Conservation (phyloP, 768 basidiomycete genomes). For the Asterophora lycoperdoides region DNA sequence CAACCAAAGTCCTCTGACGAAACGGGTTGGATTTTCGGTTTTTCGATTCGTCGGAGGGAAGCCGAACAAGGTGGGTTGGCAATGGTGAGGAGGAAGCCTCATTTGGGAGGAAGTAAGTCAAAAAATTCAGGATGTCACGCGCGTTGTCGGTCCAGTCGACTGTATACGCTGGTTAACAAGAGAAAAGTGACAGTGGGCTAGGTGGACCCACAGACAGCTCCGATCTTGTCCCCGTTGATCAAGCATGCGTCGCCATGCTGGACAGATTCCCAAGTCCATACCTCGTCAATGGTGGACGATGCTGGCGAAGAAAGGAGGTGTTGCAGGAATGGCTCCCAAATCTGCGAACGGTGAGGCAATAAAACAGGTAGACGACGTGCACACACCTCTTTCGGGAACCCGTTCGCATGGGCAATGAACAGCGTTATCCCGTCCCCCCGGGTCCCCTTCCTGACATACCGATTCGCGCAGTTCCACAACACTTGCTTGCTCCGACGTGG, state of each 20-base stretch:
- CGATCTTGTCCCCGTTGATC: constrained; percentile 55
- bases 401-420: constrained; percentile 80
- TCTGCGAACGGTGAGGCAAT: constrained; percentile 37
- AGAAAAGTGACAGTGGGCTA: neutral
- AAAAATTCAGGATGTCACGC: constrained; percentile 76
- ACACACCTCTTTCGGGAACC: constrained; percentile 80
- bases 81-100: constrained; percentile 29
- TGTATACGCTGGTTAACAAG: constrained; percentile 22
- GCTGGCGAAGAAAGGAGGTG: constrained; percentile 43
- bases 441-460: constrained; percentile 48
- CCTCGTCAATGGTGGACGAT: constrained; percentile 47
- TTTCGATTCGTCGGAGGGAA: constrained; percentile 38
- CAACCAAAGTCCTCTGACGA: constrained; percentile 50
- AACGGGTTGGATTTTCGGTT: constrained; percentile 47
- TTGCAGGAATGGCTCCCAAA: constrained; percentile 69
- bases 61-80: constrained; percentile 50
- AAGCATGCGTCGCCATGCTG: constrained; percentile 85
- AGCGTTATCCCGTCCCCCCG: constrained; percentile 54
- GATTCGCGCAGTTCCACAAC: constrained; percentile 71
- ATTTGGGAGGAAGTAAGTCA: constrained; percentile 62
- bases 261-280: constrained; percentile 82
- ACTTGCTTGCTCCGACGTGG: constrained; percentile 37
- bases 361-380: neutral
- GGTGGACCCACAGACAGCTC: constrained; percentile 51
- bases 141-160: constrained; percentile 77